Base-by-base conservation (phyloP, 352 stramenopile genomes). In the Pilasporangium apinafurcum region DNA sequence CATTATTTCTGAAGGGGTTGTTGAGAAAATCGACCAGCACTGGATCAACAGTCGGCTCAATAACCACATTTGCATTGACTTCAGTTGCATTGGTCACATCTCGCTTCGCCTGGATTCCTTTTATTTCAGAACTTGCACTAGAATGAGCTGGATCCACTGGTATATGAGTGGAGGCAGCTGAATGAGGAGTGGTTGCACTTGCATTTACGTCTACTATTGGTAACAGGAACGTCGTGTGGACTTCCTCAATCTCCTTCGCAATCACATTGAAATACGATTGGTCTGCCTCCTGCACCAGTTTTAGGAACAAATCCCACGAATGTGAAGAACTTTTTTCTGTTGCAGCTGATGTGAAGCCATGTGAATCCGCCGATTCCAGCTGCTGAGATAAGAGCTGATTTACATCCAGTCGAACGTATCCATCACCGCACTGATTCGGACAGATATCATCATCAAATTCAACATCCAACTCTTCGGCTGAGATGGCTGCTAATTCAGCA, bases 181-280 rank as follows among this genome's bases (percentile, higher is more conserved):
- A n/a, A n/a, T n/a, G n/a, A n/a, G n/a, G n/a, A n/a, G n/a, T n/a
- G n/a, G n/a, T n/a, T n/a, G n/a, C n/a, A n/a, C n/a, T n/a, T n/a
- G n/a, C n/a, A 8, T 6, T 8, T 37, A 24, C 1, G 16, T 37
- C 32, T 3, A 37, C 22, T 37, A 20, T 24, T 30, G 36, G 12
- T 5, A 14, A 24, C 27, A 58, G 40, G 6, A 72, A 44, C 0
- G 37, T 60, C 16, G 44, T 40, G 21, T 61, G 55, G 37, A 74
- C 48, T 6, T 72, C 48, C 8, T 53, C 14, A 14, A 75, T 44
- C 8, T 66, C 56, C 37, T 59, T 39, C 3, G 44, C 39, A 22
- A 58, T 60, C 25, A 51, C 59, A 17, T 53, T 36, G 28, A 78
- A 84, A 20, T 78, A 75, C 2, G 70, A 54, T 2, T 53, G 35